Base-by-base conservation (phyloP, 345 rosid genomes). In the Brassica nigra region DNA sequence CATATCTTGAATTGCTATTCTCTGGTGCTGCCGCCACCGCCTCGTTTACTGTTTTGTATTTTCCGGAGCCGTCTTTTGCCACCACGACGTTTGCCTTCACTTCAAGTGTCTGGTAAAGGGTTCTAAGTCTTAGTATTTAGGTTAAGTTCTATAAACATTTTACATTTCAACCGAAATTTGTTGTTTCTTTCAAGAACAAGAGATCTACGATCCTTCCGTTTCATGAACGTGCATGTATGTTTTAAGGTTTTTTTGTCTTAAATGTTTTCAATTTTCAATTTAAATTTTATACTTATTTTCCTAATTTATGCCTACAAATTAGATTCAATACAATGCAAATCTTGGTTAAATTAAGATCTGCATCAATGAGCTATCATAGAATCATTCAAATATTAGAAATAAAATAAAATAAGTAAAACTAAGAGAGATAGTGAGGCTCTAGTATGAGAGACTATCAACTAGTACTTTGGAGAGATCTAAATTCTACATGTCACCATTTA, bases 1-100 rank as follows among this genome's bases (percentile, higher is more conserved):
- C 84, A 37, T 85, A 88, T 74, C 97, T 82, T 69, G 75, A 81
- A 0, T 75, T 79, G 73, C 89, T 89, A 2, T 84, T 77, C 15
- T 83, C 80, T 0, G 98, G 97, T 36, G 93, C 96, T 36, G 83
- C 85, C 4, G 84, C 84, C 30, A 92, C 89, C 0, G 97, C 97
- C 71, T 90, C 90, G 14, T 70, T 70, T 33, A 94, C 80, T 11
- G 97, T 92, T 86, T 88, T 89, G 84, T 67, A 88, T n/a, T 90
- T 88, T 10, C 97, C 97, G 70, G 87, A 92, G 2, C 97, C 92
- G 71, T 92, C 97, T 15, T 83, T 78, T 0, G 97, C 91, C 71
- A 94, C 97, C 59, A 92, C 83, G 3, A 90, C 86, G 71, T 94
- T 78, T 0, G 93, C 92, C 16, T 70, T 88, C 29, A 75, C 72